Percentiles rank a stretch among this genome's conserved stretches.
Evolutionary conservation across 192 early-diverging fungal genomes (phyloP).

Genomic region (Linnemannia zychae): DNA sequence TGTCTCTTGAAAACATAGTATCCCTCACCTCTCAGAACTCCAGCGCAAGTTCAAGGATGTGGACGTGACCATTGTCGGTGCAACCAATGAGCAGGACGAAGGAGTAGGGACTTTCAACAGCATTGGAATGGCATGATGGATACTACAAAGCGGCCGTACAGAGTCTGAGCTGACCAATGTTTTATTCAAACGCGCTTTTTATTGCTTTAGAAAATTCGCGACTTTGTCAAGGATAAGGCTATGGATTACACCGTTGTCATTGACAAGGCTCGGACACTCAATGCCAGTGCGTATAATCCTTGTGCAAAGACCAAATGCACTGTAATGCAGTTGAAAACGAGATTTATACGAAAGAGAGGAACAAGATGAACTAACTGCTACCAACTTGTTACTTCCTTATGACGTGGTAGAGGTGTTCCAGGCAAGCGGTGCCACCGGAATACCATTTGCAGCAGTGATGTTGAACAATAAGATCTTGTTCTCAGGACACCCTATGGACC

Average conservation of each 20-base stretch:
- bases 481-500: conserved; percentile 66
- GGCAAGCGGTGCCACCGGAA: conserved; percentile 63
- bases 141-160: not conserved
- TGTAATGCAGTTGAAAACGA: not conserved
- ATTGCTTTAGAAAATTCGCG: conserved; percentile 56
- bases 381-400: not conserved
- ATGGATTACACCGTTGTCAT: conserved; percentile 71
- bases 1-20: conserved; percentile 32
- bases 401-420: conserved; percentile 52
- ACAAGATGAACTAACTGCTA: no score
- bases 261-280: conserved; percentile 53
- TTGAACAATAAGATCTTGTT: conserved; percentile 63
- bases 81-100: conserved; percentile 67
- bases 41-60: conserved; percentile 62
- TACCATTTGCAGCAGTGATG: conserved; percentile 65
- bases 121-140: not conserved
- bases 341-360: not conserved
- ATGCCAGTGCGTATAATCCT: conserved; percentile 23
- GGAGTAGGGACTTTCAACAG: conserved; percentile 11
- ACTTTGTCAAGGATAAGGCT: conserved; percentile 60
- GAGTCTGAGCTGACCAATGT: not conserved
- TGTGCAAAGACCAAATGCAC: no score
- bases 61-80: conserved; percentile 63
- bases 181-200: not conserved
- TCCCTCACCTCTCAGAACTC: conserved; percentile 63